phyloP scores from a whole-genome alignment of 169 alveolate genomes.

The Cryptosporidium viatorum region DNA sequence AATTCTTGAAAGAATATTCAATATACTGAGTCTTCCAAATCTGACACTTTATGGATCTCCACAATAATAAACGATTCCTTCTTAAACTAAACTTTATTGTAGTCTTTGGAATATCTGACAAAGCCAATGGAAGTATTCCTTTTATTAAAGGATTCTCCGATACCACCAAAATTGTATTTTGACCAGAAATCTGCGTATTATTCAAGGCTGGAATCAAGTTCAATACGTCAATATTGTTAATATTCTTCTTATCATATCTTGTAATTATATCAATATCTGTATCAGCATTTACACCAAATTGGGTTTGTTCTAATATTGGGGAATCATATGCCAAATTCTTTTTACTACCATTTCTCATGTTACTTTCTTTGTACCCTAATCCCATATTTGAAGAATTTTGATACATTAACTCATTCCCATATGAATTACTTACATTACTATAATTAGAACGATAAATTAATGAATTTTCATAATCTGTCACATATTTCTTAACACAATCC shows the following conservation, averaged over 20 bases:
- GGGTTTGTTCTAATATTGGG: not conserved
- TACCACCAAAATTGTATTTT: conserved; percentile 46
- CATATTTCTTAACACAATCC: conserved; percentile 31
- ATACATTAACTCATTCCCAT: not conserved
- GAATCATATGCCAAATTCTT: not conserved
- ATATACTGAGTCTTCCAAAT: conserved; percentile 57
- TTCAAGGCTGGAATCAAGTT: conserved; percentile 49
- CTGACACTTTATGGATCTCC: conserved; percentile 73
- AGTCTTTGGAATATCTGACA: conserved; percentile 16
- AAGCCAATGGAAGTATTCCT: conserved; percentile 45
- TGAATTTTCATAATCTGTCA: not conserved
- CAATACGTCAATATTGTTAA: conserved; percentile 11
- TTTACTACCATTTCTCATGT: not conserved
- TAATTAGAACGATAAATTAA: not conserved
- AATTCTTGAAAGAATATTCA: conserved; percentile 31
- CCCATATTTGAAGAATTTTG: not conserved
- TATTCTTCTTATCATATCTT: conserved; percentile 23
- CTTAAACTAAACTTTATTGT: conserved; percentile 63
- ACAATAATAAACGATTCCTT: conserved; percentile 50
- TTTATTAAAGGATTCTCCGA: conserved; percentile 15
- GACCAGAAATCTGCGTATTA: conserved; percentile 20
- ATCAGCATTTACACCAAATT: conserved; percentile 41
- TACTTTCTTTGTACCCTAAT: not conserved
- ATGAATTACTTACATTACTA: not conserved
- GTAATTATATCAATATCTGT: conserved; percentile 19